Evolutionary conservation across 441 rosid genomes (phyloP).

Genomic region (Hura crepitans): DNA sequence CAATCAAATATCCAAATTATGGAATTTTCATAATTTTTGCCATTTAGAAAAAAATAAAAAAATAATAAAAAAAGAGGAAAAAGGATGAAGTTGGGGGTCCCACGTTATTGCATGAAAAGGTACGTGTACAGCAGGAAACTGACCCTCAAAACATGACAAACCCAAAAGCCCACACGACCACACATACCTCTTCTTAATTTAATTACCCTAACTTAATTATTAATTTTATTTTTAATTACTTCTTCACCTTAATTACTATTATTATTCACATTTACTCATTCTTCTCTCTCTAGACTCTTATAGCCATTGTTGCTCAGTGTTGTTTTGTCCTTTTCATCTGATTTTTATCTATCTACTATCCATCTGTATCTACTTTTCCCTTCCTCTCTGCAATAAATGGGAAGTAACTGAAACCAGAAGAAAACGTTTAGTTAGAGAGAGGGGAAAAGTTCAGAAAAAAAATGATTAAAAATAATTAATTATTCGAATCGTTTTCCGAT

Average conservation of each 20-base stretch:
- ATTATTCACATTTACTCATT: neutral
- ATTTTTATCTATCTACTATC: neutral
- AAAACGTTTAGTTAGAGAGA: constrained; percentile 1
- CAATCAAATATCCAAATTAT: too few relatives aligned
- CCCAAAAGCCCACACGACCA: constrained; percentile 4
- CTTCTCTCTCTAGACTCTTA: neutral
- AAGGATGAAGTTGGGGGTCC: too few relatives aligned
- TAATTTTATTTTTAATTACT: too few relatives aligned
- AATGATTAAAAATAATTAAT: neutral
- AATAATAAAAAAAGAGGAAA: too few relatives aligned
- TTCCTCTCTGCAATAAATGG: neutral
- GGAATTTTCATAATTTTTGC: too few relatives aligned
- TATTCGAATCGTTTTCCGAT: neutral
- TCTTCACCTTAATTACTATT: too few relatives aligned
- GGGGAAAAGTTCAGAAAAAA: neutral
- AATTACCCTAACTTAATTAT: too few relatives aligned
- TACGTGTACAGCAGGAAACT: constrained; percentile 13
- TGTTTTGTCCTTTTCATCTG: constrained; percentile 8
- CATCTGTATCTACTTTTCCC: constrained; percentile 1
- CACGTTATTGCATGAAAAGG: constrained; percentile 20
- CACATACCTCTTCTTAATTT: neutral
- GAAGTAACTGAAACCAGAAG: constrained; percentile 20
- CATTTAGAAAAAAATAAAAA: too few relatives aligned
- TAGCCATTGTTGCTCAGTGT: neutral
- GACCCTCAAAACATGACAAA: constrained; percentile 2